phyloP scores from a whole-genome alignment of 1,284 basidiomycete genomes.

The Bjerkandera adusta region DNA sequence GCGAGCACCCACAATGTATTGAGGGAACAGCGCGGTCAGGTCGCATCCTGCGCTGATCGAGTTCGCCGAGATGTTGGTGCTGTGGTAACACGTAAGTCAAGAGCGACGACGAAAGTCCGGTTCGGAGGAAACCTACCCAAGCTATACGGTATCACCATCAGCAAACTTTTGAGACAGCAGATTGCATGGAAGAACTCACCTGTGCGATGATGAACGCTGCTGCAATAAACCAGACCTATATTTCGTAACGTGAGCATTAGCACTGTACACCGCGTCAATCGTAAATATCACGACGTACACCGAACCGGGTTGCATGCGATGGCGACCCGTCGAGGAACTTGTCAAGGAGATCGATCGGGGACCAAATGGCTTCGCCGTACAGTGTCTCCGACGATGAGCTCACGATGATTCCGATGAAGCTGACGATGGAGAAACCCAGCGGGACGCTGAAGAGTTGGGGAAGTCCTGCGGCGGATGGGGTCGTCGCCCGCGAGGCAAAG shows the following conservation, averaged over 20 bases:
- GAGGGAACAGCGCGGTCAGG: constrained; percentile 76
- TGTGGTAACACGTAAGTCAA: constrained; percentile 22
- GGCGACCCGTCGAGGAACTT: constrained; percentile 67
- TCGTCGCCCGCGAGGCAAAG: constrained; percentile 73
- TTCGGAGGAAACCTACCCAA: constrained; percentile 28
- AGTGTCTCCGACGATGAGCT: constrained; percentile 76
- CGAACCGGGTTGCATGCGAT: constrained; percentile 63
- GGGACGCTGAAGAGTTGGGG: constrained; percentile 78
- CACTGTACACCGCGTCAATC: background rate
- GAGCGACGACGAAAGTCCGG: background rate
- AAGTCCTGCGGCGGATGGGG: constrained; percentile 64
- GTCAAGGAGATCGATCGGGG: constrained; percentile 71
- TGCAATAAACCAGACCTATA: constrained; percentile 72
- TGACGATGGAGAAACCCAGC: constrained; percentile 73
- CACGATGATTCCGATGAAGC: constrained; percentile 84
- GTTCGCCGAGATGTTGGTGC: constrained; percentile 84
- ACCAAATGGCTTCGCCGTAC: constrained; percentile 80
- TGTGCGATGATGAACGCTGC: constrained; percentile 76
- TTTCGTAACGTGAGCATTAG: background rate
- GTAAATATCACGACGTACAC: constrained; percentile 36
- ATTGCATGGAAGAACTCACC: constrained; percentile 27
- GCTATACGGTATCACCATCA: constrained; percentile 13
- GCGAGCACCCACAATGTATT: constrained; percentile 58
- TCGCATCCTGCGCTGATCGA: constrained; percentile 85
- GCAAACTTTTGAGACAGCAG: background rate